Conservation (phyloP, 75 land plant genomes). For the Chamaecyparis obtusa region DNA sequence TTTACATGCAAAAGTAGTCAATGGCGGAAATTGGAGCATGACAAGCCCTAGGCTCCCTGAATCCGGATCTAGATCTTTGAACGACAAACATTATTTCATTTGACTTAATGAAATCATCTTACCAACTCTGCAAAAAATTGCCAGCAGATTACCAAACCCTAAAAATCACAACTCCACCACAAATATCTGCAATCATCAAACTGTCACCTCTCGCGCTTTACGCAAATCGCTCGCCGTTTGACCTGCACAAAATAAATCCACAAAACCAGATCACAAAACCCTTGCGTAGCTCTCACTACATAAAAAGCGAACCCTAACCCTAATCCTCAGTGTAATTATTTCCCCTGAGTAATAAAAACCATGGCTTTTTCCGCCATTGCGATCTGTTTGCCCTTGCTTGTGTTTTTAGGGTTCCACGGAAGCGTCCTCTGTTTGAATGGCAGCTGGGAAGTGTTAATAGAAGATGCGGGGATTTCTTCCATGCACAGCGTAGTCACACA, state of each 20-base stretch:
- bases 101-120: no score
- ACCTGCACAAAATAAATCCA: background rate
- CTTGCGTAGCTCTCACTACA: background rate
- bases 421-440: background rate
- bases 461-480: conserved; percentile 32
- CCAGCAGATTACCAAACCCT: no score
- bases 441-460: conserved; percentile 16
- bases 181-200: background rate
- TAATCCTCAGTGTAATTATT: background rate
- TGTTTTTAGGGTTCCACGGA: background rate
- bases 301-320: background rate
- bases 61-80: no score
- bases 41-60: no score
- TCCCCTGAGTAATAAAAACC: background rate
- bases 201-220: background rate
- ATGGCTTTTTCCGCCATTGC: background rate
- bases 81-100: no score
- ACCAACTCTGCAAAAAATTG: no score
- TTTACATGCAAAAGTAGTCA: no score
- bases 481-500: conserved; percentile 36
- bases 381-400: background rate
- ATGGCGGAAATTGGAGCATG: no score
- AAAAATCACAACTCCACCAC: no score
- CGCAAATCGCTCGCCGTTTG: background rate
- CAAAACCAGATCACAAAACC: background rate